A percentile compares a stretch with the other conserved stretches of the same genome.
phyloP scores from a whole-genome alignment of 441 rosid genomes.

The Euphorbia corollata region DNA sequence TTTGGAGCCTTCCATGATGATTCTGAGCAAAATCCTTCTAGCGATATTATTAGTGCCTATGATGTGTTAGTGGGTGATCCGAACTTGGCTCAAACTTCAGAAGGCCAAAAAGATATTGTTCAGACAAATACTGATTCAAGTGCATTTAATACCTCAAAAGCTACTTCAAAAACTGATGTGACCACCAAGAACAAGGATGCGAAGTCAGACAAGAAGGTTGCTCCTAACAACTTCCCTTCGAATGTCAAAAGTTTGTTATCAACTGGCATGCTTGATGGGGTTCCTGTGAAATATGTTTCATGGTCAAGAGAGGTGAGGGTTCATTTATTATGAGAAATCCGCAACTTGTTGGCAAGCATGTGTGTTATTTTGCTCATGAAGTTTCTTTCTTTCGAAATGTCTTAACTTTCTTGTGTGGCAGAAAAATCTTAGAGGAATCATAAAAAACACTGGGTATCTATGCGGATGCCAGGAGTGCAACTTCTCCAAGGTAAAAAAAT shows the following conservation, averaged over 20 bases:
- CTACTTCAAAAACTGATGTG: conserved; percentile 28
- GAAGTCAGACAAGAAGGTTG: conserved; percentile 38
- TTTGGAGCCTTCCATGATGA: too few species aligned
- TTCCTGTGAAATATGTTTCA: conserved; percentile 63
- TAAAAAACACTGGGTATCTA: conserved; percentile 62
- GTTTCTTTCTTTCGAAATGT: too few species aligned
- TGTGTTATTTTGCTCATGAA: too few species aligned
- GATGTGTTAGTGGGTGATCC: too few species aligned
- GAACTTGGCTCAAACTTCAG: too few species aligned
- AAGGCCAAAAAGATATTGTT: conserved; percentile 22
- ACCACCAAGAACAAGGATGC: conserved; percentile 45
- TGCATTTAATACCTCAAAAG: conserved; percentile 22
- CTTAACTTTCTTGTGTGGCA: conserved; percentile 16
- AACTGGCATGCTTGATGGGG: conserved; percentile 78
- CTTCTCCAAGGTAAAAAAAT: conserved; percentile 41
- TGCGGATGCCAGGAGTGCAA: conserved; percentile 64
- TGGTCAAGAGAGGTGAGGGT: conserved; percentile 61
- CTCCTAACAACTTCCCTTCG: conserved; percentile 62
- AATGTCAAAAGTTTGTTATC: conserved; percentile 75
- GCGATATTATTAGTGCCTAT: too few species aligned
- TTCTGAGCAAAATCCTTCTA: too few species aligned
- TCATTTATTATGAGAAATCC: too few species aligned
- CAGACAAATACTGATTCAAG: conserved; percentile 28
- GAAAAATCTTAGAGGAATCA: conserved; percentile 51
- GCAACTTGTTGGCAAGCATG: too few species aligned